Conservation (phyloP, 495 filamentous ascomycete species). For the Aspergillus steynii region DNA sequence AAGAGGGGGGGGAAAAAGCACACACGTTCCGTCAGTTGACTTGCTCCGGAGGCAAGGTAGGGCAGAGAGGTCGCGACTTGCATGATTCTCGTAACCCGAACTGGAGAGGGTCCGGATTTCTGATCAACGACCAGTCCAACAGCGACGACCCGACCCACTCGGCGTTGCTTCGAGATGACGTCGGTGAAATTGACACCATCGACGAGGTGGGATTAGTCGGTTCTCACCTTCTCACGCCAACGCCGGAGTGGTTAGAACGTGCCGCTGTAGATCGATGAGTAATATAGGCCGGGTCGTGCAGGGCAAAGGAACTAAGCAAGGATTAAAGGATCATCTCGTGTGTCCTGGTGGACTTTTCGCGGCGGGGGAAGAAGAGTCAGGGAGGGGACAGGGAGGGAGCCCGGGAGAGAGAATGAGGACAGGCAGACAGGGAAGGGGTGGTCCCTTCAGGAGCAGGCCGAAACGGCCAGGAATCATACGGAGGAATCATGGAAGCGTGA, state of each 20-base stretch:
- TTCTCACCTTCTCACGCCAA: not conserved
- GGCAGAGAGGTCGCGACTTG: not conserved
- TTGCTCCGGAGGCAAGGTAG: not conserved
- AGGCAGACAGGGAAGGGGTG: not conserved
- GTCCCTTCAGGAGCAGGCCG: not conserved
- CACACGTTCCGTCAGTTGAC: not conserved
- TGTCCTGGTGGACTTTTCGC: not conserved
- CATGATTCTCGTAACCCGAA: not conserved
- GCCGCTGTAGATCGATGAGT: not conserved
- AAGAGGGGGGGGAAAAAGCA: not conserved
- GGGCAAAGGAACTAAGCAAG: not conserved
- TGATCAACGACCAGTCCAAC: not conserved
- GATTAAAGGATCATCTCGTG: not conserved
- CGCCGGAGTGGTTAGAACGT: not conserved
- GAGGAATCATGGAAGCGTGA: not conserved
- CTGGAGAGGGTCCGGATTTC: not conserved
- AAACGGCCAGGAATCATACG: not conserved
- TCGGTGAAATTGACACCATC: not conserved
- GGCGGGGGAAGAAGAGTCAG: not conserved
- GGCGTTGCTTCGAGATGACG: not conserved
- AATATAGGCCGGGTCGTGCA: not conserved
- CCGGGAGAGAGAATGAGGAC: not conserved
- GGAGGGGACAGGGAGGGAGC: not conserved
- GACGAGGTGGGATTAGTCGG: not conserved
- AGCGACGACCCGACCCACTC: not conserved